Evolutionary conservation across 495 filamentous ascomycete genomes (phyloP), one percentile per base, ranked within the genome.

Genomic region (Penicillium ochrochloron): DNA sequence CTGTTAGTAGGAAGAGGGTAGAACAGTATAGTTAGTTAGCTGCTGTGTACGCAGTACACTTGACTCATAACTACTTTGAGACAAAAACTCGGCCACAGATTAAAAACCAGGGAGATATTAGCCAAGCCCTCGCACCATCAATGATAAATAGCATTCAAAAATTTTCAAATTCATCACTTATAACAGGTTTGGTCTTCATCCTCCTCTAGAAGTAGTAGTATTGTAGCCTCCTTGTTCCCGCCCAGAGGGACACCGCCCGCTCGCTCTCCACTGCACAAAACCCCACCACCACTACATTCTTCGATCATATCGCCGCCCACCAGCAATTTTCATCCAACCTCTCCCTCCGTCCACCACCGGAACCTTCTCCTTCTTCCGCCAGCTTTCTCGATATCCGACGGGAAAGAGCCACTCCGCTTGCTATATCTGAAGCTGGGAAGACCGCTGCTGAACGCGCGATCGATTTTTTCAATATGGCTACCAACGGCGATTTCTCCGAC

Each of bases 401-500:
- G 46, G 46, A 46, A 51, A 41, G 59, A 33, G 29, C 44, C 29
- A 29, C 57, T 35, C 12, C 48, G 48, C 48, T 56, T 21, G 34
- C 34, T 39, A 56, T 39, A 56, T 34, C 25, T 56, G 34, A 56
- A 35, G 29, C n/a, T 39, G 31, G 21, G 31, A 56, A 34, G 53
- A 11, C 35, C 57, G 66, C 54, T 63, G 60, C 59, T 62, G 44
- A 58, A 53, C 35, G 56, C 59, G 66, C 63, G 69, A 67, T 60
- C 51, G 67, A 70, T 62, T 61, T 64, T 63, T 66, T 69, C 80
- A 87, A 71, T 77, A 89, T 89, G 86, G 84, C 85, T 69, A 80
- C 85, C 64, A 88, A 88, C 77, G 86, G 85, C 72, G 85, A 88
- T 71, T 81, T 86, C 73, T 84, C 84, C 57, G 85, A 88, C 55